Evolutionary conservation across 208 protist genomes (phyloP).

Genomic region (Strigomonas culicis): DNA sequence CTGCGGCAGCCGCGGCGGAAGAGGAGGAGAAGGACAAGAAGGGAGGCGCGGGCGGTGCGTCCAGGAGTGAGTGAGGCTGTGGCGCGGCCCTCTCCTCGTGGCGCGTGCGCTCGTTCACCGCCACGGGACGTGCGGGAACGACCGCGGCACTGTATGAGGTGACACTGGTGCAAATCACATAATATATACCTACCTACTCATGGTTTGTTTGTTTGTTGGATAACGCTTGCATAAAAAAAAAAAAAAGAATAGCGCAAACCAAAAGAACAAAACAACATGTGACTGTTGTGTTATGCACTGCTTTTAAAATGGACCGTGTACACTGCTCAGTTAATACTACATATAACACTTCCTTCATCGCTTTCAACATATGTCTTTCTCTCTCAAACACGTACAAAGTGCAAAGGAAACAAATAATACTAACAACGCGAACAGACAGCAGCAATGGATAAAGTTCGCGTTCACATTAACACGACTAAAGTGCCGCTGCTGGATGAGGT

Average conservation of each 20-base stretch:
- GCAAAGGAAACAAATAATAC: neutral
- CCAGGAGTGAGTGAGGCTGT: too few species aligned
- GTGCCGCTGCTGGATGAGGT: neutral
- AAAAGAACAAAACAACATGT: neutral
- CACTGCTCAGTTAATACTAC: neutral
- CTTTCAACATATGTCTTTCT: neutral
- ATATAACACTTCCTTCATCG: neutral
- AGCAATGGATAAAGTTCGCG: too few species aligned
- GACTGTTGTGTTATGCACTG: neutral
- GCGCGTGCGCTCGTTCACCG: too few species aligned
- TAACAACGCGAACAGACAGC: too few species aligned
- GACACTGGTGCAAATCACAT: too few species aligned
- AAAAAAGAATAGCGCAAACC: neutral
- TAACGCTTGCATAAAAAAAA: neutral
- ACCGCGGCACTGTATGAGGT: too few species aligned
- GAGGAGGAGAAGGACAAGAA: neutral
- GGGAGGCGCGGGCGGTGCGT: neutral
- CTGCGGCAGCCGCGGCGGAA: neutral
- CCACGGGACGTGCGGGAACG: too few species aligned
- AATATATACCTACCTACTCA: conserved; percentile 12
- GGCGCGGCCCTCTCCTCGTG: too few species aligned
- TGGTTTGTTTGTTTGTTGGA: neutral
- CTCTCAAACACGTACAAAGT: neutral
- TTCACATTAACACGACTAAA: neutral
- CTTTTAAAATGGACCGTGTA: neutral